phyloP scores from a whole-genome alignment of 352 stramenopile genomes.

The Plasmopara viticola region DNA sequence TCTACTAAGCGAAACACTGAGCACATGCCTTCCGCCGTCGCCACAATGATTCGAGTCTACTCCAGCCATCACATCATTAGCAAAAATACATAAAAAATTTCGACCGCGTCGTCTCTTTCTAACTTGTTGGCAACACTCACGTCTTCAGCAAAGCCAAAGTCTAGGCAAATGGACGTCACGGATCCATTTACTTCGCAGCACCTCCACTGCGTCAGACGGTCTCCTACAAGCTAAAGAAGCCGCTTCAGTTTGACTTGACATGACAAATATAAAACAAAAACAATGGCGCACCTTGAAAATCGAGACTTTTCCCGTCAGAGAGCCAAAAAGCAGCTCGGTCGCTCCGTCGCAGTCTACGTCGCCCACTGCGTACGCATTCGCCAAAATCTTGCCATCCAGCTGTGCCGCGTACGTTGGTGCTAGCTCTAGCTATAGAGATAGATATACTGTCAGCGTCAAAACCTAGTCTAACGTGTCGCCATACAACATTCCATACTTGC shows the following conservation, averaged over 20 bases:
- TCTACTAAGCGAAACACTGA: constrained; percentile 56
- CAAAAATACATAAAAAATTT: background rate
- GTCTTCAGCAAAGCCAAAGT: constrained; percentile 29
- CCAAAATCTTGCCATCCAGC: constrained; percentile 60
- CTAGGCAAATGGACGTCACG: constrained; percentile 62
- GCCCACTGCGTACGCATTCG: constrained; percentile 56
- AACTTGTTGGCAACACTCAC: constrained; percentile 19
- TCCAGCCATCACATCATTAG: background rate
- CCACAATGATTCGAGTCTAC: constrained; percentile 63
- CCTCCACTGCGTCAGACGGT: constrained; percentile 49
- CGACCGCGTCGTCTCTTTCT: too few relatives aligned
- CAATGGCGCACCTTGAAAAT: constrained; percentile 52
- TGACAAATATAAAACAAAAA: background rate
- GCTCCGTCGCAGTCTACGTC: constrained; percentile 63
- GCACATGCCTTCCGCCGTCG: constrained; percentile 62
- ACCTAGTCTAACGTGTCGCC: background rate
- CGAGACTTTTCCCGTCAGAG: constrained; percentile 48
- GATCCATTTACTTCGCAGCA: constrained; percentile 58
- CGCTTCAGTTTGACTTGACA: background rate
- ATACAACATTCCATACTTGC: constrained; percentile 14
- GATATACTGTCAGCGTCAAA: constrained; percentile 5
- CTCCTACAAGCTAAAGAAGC: constrained; percentile 33
- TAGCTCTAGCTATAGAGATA: constrained; percentile 49
- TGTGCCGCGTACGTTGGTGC: constrained; percentile 51
- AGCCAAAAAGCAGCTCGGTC: constrained; percentile 62